Percentiles rank a stretch among this genome's conserved stretches.
Evolutionary conservation across 1,284 basidiomycete species (phyloP).

Genomic region (Marasmius oreades): DNA sequence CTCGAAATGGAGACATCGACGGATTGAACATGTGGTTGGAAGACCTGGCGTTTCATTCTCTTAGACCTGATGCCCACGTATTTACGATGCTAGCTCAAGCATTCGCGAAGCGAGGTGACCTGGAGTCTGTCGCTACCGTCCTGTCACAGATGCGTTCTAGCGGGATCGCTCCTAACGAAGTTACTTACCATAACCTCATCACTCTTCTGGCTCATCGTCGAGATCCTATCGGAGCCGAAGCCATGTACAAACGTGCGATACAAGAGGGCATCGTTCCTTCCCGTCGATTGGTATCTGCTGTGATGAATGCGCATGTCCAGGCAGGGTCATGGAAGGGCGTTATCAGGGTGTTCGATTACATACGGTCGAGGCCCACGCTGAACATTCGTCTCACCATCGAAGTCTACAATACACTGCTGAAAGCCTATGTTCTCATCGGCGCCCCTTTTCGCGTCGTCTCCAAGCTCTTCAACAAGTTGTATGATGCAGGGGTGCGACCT

Average conservation of each 20-base stretch:
- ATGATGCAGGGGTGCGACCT: conserved; percentile 49
- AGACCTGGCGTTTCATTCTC: conserved; percentile 45
- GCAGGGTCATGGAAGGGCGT: conserved; percentile 78
- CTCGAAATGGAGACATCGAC: conserved; percentile 44
- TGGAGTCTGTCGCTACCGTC: conserved; percentile 51
- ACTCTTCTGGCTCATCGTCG: conserved; percentile 61
- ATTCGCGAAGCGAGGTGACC: conserved; percentile 56
- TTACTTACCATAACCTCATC: conserved; percentile 72
- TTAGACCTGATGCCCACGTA: conserved; percentile 50
- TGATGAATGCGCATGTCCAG: conserved; percentile 86
- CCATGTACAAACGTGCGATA: conserved; percentile 63
- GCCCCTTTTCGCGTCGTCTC: conserved; percentile 72
- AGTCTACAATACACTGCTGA: conserved; percentile 78
- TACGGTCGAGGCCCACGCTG: conserved; percentile 39
- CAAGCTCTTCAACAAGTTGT: conserved; percentile 60
- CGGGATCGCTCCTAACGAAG: conserved; percentile 44
- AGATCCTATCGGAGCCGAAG: conserved; percentile 68
- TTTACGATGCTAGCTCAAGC: conserved; percentile 63
- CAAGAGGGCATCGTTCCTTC: conserved; percentile 62
- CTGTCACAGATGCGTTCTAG: conserved; percentile 62
- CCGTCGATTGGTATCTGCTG: conserved; percentile 58
- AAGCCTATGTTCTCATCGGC: conserved; percentile 81
- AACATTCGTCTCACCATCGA: conserved; percentile 46
- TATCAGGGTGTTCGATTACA: conserved; percentile 69
- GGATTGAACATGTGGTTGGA: conserved; percentile 57